phyloP scores from a whole-genome alignment of 2,329 filamentous ascomycete species.

The Coniochaeta sp. region DNA sequence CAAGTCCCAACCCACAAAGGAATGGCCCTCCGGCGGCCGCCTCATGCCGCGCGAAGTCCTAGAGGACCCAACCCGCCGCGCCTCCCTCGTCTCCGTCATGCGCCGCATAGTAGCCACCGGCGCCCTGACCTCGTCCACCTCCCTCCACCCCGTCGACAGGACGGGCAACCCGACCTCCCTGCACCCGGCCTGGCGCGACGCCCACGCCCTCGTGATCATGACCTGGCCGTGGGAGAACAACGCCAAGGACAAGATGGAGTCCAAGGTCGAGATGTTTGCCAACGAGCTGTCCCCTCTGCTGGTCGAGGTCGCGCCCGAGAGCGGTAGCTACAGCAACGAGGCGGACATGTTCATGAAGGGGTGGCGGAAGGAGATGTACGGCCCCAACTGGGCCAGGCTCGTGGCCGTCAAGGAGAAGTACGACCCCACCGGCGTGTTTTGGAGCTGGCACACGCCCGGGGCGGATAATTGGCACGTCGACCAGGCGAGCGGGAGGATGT shows the following conservation, averaged over 20 bases:
- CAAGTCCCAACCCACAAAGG: constrained; percentile 4
- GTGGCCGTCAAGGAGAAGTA: constrained; percentile 4
- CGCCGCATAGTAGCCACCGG: neutral
- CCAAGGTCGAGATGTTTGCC: constrained; percentile 3
- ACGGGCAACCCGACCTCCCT: constrained; percentile 1
- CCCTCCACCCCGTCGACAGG: constrained; percentile 1
- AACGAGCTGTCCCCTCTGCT: neutral
- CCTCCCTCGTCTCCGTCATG: neutral
- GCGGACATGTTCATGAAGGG: constrained; percentile 4
- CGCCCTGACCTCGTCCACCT: neutral
- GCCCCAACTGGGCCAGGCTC: constrained; percentile 3
- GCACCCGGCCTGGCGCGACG: constrained; percentile 3
- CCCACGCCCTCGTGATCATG: constrained; percentile 4
- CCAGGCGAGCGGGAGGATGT: neutral
- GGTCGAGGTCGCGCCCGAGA: constrained; percentile 5
- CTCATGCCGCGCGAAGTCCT: constrained; percentile 2
- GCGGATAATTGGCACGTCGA: constrained; percentile 2
- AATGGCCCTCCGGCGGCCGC: constrained; percentile 5
- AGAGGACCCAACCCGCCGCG: neutral
- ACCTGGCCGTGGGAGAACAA: constrained; percentile 5
- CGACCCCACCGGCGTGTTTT: constrained; percentile 2
- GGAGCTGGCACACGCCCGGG: constrained; percentile 1
- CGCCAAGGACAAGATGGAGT: constrained; percentile 2
- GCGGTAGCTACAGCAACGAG: constrained; percentile 3
- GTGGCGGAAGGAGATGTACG: constrained; percentile 4